phyloP scores from a whole-genome alignment of 768 basidiomycete genomes.

The Punctularia strigosozonata region DNA sequence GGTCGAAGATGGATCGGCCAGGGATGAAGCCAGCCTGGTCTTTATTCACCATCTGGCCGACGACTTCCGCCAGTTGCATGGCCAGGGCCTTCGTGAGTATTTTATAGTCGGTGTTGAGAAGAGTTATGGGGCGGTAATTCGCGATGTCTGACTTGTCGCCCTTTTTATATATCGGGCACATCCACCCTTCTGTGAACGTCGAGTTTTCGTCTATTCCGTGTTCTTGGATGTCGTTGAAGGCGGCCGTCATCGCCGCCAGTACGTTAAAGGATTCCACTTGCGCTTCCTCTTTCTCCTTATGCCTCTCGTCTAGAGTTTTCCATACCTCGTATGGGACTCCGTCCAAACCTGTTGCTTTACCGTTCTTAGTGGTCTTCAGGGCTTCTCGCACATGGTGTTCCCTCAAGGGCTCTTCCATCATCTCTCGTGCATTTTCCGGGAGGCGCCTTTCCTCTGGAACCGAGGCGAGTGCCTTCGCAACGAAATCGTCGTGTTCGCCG shows the following conservation, averaged over 20 bases:
- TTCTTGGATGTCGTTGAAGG: conserved; percentile 17
- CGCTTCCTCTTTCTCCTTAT: not conserved
- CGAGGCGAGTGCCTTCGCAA: too few relatives aligned
- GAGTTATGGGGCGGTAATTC: conserved; percentile 12
- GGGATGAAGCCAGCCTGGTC: conserved; percentile 29
- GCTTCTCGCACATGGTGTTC: not conserved
- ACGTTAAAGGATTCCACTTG: not conserved
- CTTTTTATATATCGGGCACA: conserved; percentile 31
- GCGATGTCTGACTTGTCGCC: conserved; percentile 8
- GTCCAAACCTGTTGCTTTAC: conserved; percentile 3
- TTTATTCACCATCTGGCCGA: conserved; percentile 14
- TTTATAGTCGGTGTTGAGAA: conserved; percentile 22
- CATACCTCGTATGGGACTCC: conserved; percentile 6
- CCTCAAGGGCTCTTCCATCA: not conserved
- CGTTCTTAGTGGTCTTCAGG: not conserved
- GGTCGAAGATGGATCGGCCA: conserved; percentile 20
- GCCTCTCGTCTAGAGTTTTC: conserved; percentile 1
- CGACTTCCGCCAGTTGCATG: conserved; percentile 6
- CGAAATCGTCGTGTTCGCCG: too few relatives aligned
- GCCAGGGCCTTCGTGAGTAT: conserved; percentile 16
- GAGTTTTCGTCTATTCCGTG: conserved; percentile 9
- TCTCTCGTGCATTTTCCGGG: too few relatives aligned
- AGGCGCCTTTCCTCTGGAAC: too few relatives aligned
- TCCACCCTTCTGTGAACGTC: conserved; percentile 19
- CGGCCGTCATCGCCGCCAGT: not conserved